Conservation (phyloP, 1,284 basidiomycete genomes). For the Papiliotrema fonsecae region DNA sequence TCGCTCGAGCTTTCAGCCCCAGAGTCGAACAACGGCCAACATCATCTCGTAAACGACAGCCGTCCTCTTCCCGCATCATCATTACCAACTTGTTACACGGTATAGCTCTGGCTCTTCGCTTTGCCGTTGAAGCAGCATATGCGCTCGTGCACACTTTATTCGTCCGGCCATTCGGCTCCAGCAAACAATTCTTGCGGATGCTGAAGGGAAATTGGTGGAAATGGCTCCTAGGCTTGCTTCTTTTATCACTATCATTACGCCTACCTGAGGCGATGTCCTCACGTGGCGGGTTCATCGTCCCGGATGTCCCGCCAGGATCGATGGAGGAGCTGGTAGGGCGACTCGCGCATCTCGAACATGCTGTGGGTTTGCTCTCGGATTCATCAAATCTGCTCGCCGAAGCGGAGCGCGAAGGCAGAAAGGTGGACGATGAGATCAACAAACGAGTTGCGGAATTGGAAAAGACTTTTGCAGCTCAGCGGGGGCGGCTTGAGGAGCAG, state of each 20-base stretch:
- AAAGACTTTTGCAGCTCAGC: slow-evolving; percentile 48
- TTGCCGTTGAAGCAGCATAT: slow-evolving; percentile 19
- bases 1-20: slow-evolving; percentile 24
- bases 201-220: slow-evolving; percentile 31
- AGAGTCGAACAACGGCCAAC: slow-evolving; percentile 11
- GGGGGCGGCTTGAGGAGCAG: slow-evolving; percentile 8
- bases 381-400: slow-evolving; percentile 15
- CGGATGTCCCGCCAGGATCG: slow-evolving; percentile 60
- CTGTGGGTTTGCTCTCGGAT: slow-evolving; percentile 34
- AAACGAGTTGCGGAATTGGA: slow-evolving; percentile 53
- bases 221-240: slow-evolving; percentile 20
- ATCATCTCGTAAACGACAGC: slow-evolving; percentile 17
- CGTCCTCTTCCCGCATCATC: slow-evolving; percentile 19
- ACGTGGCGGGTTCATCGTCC: slow-evolving; percentile 31
- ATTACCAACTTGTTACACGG: slow-evolving; percentile 33
- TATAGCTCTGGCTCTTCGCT: slow-evolving; percentile 20
- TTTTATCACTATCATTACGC: slow-evolving; percentile 22
- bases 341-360: slow-evolving; percentile 49
- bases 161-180: slow-evolving; percentile 14
- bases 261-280: slow-evolving; percentile 28
- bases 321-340: slow-evolving; percentile 66
- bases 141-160: slow-evolving; percentile 10
- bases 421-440: slow-evolving; percentile 9
- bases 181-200: slow-evolving; percentile 10
- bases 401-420: slow-evolving; percentile 11